Conservation (phyloP, 768 basidiomycete genomes). For the Terana coerulea region DNA sequence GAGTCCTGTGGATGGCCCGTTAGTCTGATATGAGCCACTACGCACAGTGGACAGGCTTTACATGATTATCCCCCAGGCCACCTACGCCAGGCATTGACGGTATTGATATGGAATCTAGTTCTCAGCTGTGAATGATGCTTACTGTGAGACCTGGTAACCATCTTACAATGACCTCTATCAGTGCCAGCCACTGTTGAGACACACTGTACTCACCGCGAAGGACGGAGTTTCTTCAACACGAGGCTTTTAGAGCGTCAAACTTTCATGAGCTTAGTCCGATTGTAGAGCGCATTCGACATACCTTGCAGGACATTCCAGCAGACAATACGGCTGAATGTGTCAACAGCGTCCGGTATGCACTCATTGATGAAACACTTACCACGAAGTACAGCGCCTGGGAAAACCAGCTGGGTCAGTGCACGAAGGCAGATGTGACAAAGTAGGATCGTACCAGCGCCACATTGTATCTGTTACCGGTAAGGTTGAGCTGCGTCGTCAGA, state of each 20-base stretch:
- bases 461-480: slow-evolving; percentile 22
- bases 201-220: slow-evolving; percentile 45
- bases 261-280: neutral
- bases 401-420: too few species aligned
- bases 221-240: slow-evolving; percentile 57
- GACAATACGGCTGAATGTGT: slow-evolving; percentile 53
- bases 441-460: slow-evolving; percentile 13
- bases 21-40: neutral
- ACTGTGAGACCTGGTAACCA: slow-evolving; percentile 68
- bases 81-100: neutral
- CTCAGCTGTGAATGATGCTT: slow-evolving; percentile 18
- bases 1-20: slow-evolving; percentile 30
- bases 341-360: neutral
- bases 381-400: slow-evolving; percentile 74
- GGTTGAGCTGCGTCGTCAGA: slow-evolving; percentile 25
- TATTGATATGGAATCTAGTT: slow-evolving; percentile 41
- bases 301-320: slow-evolving; percentile 70
- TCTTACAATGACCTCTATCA: neutral
- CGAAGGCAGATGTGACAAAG: slow-evolving; percentile 21
- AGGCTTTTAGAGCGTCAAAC: slow-evolving; percentile 25
- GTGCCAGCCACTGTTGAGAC: slow-evolving; percentile 44
- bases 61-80: neutral
- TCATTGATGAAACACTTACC: slow-evolving; percentile 33
- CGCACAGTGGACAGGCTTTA: neutral
- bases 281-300: too few species aligned